Base-by-base conservation (phyloP, 345 rosid species). In the Mangifera indica region DNA sequence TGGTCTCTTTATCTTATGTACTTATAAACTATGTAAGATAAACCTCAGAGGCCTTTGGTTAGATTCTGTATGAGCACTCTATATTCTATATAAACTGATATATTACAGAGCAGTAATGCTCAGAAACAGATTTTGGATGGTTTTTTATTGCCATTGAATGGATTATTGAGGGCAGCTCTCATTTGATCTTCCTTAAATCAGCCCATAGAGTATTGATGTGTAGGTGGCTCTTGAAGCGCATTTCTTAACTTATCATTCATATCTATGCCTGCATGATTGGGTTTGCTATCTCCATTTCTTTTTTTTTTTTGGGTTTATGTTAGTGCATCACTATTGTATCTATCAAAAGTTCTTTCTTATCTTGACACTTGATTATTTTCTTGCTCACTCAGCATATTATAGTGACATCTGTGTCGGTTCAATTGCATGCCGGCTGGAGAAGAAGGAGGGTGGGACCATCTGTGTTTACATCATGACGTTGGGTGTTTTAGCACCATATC, bases 401-500 rank as follows among this genome's bases (percentile, higher is more conserved):
- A 91, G 85, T 80, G 99, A 91, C 80, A 95, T 89, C 68, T 95
- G 98, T 57, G 99, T 95, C 20, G 98, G 99, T 58, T 87, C 99
- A 53, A 91, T 95, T 74, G 96, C 97, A 10, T 95, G 97, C 78
- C 91, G 99, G 74, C 80, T 92, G 80, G 98, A 95, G 88, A 91
- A 90, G 86, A 92, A 89, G 87, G 99, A 91, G 80, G 84, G 88
- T 0, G 92, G 97, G 42, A 80, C 76, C 20, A 25, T 86, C 72
- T 79, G 90, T 66, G 91, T 92, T 66, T 95, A 93, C 82, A 92
- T 92, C 84, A 95, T 95, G 99, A 95, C 99, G 21, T 79, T 95
- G 71, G 99, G 98, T 77, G 98, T 95, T 55, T 85, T 95, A 78
- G 97, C 98, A 26, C 98, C 98, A 44, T 95, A 95, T 82, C 93